Conservation (phyloP, 2,329 filamentous ascomycete genomes). For the Talaromyces pinophilus region DNA sequence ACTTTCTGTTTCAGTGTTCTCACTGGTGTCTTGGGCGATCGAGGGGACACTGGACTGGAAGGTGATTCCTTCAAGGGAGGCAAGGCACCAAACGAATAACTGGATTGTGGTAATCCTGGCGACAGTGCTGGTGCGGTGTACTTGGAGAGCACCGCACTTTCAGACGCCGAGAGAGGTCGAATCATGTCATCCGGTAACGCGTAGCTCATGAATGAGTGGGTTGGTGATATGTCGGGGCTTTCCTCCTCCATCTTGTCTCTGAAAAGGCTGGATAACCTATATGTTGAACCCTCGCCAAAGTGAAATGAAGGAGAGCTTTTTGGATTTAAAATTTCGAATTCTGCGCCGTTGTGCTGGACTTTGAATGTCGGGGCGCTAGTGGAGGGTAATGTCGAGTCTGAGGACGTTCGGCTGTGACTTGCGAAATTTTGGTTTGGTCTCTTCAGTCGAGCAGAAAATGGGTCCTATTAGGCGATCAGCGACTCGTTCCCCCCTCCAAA, state of each 20-base stretch:
- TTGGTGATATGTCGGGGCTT: neutral
- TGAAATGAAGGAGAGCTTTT: neutral
- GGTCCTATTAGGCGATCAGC: constrained; percentile 10
- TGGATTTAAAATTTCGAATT: constrained; percentile 43
- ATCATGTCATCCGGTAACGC: constrained; percentile 15
- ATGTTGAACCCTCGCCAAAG: constrained; percentile 21
- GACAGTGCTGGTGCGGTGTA: neutral
- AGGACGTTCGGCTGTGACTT: constrained; percentile 25
- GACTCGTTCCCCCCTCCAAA: neutral
- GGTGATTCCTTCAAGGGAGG: constrained; percentile 11
- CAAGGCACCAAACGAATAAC: constrained; percentile 16
- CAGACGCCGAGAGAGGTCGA: constrained; percentile 21
- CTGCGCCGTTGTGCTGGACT: constrained; percentile 37
- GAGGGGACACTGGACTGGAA: neutral
- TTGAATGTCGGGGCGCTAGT: constrained; percentile 31
- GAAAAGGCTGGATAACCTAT: neutral
- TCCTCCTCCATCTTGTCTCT: constrained; percentile 14
- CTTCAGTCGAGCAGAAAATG: constrained; percentile 21
- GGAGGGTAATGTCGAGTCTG: constrained; percentile 34
- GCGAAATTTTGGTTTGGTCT: neutral
- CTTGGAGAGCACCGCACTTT: constrained; percentile 19
- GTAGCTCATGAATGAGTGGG: neutral
- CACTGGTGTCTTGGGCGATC: constrained; percentile 7
- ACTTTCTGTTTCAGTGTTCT: constrained; percentile 20
- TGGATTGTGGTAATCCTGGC: neutral